Evolutionary conservation across 2,329 filamentous ascomycete genomes (phyloP).

Genomic region (Tympanopsis confertula): DNA sequence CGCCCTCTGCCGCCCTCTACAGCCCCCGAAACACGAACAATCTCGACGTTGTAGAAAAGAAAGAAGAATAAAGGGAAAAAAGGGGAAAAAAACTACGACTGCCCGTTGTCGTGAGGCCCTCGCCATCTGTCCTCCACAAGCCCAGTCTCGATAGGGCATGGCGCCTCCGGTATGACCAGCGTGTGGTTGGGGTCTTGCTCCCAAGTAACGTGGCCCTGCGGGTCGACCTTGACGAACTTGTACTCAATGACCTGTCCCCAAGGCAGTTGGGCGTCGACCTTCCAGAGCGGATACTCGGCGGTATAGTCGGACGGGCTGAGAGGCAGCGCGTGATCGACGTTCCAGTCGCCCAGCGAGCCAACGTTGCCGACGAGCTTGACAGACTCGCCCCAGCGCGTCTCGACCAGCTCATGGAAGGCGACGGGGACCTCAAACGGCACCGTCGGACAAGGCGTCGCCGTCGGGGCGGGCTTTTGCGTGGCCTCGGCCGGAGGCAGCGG

Average conservation of each 20-base stretch:
- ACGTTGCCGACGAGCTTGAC: conserved; percentile 54
- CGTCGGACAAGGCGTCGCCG: conserved; percentile 21
- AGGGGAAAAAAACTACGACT: too few species aligned
- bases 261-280: conserved; percentile 36
- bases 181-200: conserved; percentile 46
- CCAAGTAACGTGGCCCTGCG: conserved; percentile 45
- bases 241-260: conserved; percentile 49
- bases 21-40: too few species aligned
- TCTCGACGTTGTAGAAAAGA: too few species aligned
- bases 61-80: too few species aligned
- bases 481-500: conserved; percentile 9
- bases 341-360: conserved; percentile 50
- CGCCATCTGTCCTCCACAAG: too few species aligned
- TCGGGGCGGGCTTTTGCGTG: conserved; percentile 5
- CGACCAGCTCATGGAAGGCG: conserved; percentile 47
- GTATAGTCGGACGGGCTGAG: conserved; percentile 51
- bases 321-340: conserved; percentile 36
- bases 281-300: conserved; percentile 48
- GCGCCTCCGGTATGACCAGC: too few species aligned
- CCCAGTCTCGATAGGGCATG: too few species aligned
- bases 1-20: too few species aligned
- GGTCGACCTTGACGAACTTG: conserved; percentile 54
- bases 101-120: too few species aligned
- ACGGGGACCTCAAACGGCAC: conserved; percentile 37
- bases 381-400: conserved; percentile 48